A percentile compares a stretch with the other conserved stretches of the same genome.
These are phyloP conservation scores for Trifolium fragiferum DNA, from an alignment of 306 rosid species.

Conservation along the genomic window DNA sequence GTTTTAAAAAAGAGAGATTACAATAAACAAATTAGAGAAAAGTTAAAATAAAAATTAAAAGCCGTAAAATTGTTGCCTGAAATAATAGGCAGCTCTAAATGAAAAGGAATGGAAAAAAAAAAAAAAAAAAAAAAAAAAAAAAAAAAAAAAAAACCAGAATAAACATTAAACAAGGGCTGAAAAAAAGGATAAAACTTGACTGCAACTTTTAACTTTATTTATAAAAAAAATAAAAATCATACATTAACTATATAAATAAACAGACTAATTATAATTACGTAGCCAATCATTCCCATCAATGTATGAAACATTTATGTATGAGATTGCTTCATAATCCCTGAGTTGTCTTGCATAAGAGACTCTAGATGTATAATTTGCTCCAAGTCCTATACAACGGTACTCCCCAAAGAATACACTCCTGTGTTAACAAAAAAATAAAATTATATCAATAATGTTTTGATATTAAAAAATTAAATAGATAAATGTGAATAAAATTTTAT, in stretches of 20 bases:
- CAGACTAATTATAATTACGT: conserved; percentile 24
- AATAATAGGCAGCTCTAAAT: conserved; percentile 8
- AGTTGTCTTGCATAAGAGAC: conserved; percentile 74
- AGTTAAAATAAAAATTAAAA: no score
- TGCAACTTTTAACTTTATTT: no score
- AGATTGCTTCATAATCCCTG: conserved; percentile 54
- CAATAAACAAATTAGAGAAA: no score
- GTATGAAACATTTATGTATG: conserved; percentile 54
- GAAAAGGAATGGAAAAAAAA: no score
- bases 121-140: no score
- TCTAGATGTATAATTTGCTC: conserved; percentile 62
- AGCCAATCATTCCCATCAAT: conserved; percentile 69
- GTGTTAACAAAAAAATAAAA: conserved; percentile 15
- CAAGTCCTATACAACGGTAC: conserved; percentile 61
- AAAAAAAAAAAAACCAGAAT: no score
- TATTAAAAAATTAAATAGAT: background rate
- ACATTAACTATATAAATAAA: no score
- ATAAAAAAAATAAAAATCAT: no score
- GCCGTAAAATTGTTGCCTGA: no score
- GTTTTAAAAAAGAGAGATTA: no score
- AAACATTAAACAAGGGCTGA: no score
- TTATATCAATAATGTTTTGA: background rate
- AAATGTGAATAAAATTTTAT: background rate
- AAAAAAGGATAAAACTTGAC: no score
- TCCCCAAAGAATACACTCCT: conserved; percentile 81